Conservation (phyloP, 1,139 yeast species). For the Lodderomyces pseudojiufengensis region DNA sequence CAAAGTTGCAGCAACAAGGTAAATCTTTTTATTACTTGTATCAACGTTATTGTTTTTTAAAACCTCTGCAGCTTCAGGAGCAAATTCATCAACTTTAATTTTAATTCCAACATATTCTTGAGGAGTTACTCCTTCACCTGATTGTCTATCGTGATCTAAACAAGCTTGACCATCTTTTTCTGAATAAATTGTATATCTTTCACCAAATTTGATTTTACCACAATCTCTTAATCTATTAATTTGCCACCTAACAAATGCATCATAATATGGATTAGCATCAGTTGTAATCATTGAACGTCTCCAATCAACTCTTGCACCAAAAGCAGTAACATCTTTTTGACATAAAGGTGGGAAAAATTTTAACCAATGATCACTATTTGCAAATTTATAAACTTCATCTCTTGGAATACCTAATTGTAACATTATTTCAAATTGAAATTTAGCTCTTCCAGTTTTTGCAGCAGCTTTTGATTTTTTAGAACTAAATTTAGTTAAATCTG, state of each 20-base stretch:
- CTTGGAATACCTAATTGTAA: conserved; percentile 82
- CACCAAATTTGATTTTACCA: conserved; percentile 95
- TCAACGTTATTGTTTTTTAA: conserved; percentile 44
- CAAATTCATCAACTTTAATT: conserved; percentile 65
- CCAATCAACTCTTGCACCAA: conserved; percentile 98
- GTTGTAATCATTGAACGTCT: conserved; percentile 95
- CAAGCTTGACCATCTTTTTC: conserved; percentile 99
- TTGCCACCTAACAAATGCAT: conserved; percentile 95
- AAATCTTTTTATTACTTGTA: conserved; percentile 56
- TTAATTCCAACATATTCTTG: conserved; percentile 95
- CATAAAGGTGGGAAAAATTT: conserved; percentile 88
- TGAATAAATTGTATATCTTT: conserved; percentile 95
- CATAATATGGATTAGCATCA: conserved; percentile 91
- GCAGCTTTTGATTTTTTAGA: conserved; percentile 91
- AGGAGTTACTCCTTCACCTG: conserved; percentile 96
- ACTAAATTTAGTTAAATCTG: conserved; percentile 83
- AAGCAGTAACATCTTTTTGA: conserved; percentile 69
- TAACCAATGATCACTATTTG: conserved; percentile 89
- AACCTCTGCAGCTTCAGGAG: conserved; percentile 49
- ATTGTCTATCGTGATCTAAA: conserved; percentile 97
- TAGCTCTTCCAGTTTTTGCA: conserved; percentile 90
- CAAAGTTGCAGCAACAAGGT: conserved; percentile 91
- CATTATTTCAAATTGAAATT: conserved; percentile 96
- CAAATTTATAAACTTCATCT: conserved; percentile 80
- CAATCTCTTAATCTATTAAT: conserved; percentile 81